Conservation (phyloP, 345 rosid genomes). For the Populus ilicifolia region DNA sequence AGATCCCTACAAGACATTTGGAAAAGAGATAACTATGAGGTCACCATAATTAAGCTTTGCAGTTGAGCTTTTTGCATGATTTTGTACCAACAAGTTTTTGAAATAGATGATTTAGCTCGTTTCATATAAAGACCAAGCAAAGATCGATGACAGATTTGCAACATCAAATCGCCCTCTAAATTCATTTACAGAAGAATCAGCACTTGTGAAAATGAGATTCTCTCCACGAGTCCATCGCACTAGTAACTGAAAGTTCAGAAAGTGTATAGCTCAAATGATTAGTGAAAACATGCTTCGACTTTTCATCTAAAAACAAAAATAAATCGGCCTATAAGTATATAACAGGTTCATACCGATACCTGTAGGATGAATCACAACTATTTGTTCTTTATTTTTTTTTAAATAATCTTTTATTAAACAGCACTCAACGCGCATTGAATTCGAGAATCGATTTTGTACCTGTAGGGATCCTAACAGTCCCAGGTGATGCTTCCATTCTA, state of each 20-base stretch:
- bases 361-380: neutral
- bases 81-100: slow-evolving; percentile 76
- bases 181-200: slow-evolving; percentile 60
- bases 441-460: neutral
- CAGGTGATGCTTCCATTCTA: neutral
- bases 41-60: too few species aligned
- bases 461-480: neutral
- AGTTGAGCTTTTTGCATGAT: slow-evolving; percentile 4
- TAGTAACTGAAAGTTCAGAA: slow-evolving; percentile 44
- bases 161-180: slow-evolving; percentile 88
- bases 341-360: neutral
- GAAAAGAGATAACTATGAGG: neutral
- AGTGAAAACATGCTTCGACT: neutral
- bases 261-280: neutral
- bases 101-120: slow-evolving; percentile 66
- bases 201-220: slow-evolving; percentile 75
- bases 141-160: slow-evolving; percentile 59
- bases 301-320: neutral
- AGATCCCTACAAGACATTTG: slow-evolving; percentile 46
- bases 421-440: too few species aligned
- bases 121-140: slow-evolving; percentile 72
- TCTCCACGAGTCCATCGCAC: slow-evolving; percentile 87
- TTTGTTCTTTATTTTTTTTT: too few species aligned
- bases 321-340: neutral
- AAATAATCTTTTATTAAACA: too few species aligned